Conservation (phyloP, 371 early-diverging fungal genomes). For the Mortierella sp. region DNA sequence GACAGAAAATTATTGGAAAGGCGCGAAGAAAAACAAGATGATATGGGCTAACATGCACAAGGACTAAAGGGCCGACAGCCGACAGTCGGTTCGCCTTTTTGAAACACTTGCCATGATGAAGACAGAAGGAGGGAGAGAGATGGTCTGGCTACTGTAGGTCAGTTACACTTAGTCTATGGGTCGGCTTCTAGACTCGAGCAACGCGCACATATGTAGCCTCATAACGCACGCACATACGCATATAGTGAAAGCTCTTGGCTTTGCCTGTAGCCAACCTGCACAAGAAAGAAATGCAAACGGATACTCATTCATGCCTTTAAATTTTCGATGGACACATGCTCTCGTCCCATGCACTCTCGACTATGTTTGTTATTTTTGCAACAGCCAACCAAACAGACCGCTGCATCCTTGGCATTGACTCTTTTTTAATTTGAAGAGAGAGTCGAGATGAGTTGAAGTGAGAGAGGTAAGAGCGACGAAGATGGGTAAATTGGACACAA, state of each 20-base stretch:
- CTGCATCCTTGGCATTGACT: not conserved
- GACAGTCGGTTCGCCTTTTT: not conserved
- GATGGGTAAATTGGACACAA: too few species aligned
- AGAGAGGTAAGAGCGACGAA: not conserved
- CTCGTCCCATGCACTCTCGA: not conserved
- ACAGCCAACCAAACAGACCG: too few species aligned
- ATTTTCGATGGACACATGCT: not conserved
- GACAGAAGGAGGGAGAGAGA: not conserved
- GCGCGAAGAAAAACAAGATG: not conserved
- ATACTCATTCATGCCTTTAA: not conserved
- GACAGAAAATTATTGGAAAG: too few species aligned
- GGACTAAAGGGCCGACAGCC: not conserved
- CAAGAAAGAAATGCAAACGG: not conserved
- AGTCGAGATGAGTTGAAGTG: not conserved
- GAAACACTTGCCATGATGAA: not conserved
- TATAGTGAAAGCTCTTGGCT: too few species aligned
- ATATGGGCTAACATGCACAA: not conserved
- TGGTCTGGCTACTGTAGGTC: not conserved
- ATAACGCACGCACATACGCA: too few species aligned
- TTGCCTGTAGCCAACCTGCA: too few species aligned
- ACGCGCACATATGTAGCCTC: too few species aligned
- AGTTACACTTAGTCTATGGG: not conserved
- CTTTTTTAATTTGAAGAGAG: not conserved
- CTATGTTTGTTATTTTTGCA: constrained; percentile 1
- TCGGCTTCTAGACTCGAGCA: not conserved